Evolutionary conservation across 805 yeast species (phyloP), one percentile per base, ranked within the genome.

Genomic region (Brettanomyces sp.): DNA sequence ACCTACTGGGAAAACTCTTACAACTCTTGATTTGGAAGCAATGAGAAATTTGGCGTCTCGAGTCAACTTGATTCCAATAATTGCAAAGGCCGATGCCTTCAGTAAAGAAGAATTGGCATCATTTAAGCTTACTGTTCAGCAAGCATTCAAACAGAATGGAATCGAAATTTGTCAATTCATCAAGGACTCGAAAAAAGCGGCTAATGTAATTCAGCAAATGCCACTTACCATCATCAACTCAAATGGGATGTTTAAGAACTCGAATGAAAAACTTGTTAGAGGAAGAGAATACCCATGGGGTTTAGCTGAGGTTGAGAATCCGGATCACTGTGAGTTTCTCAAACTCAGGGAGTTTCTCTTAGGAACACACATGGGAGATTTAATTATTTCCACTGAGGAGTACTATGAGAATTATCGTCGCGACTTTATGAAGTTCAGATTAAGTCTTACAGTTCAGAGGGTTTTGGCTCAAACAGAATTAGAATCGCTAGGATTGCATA

Each of bases 211-310:
- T 38, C 60, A 61, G 5, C 67, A 70, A 36, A 73, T 77, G 54
- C 96, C 97, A 0, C 88, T 74, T 60, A 70, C 45, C 2, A 68
- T 88, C 3, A 77, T 90, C 49, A 83, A 89, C 21, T 77, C 95
- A 2, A 80, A 73, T 50, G 70, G 72, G 9, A 65, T 63, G 45
- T 73, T 71, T 32, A 53, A 57, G 41, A 71, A 71, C 43, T 54
- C 63, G 3, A 65, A 66, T 8, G 80, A 80, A 8, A 64, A 71
- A 32, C 49, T 64, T 3, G 85, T 85, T 28, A 72, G 84, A 51
- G 95, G 93, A 14, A 74, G 96, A 56, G 73, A 74, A 57, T 90
- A 88, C 66, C 72, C 69, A 14, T 90, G 96, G 96, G 97, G 97
- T 0, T 63, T 76, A 22, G 85, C 86, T 12, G 95, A 89, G 58